A percentile compares a stretch with the other conserved stretches of the same genome.
Conservation (phyloP, 2,329 filamentous ascomycete species). For the Calonectria naviculata region DNA sequence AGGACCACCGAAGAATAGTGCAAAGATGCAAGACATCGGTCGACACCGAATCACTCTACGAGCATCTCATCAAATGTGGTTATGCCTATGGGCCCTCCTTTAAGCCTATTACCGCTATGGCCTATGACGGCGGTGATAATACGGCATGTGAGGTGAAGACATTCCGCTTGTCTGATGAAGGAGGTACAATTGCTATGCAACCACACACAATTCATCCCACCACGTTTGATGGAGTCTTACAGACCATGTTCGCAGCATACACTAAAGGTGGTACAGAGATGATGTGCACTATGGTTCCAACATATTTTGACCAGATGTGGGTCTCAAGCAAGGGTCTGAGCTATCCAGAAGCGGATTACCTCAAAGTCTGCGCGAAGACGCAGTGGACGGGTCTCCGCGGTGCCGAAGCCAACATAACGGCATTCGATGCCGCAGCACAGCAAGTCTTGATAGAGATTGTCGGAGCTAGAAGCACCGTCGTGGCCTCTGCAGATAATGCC, state of each 20-base stretch:
- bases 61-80: not conserved
- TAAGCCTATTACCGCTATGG: not conserved
- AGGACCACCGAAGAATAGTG: not conserved
- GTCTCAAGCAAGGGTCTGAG: not conserved
- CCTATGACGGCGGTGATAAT: not conserved
- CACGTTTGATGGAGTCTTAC: not conserved
- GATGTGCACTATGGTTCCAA: not conserved
- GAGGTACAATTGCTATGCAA: not conserved
- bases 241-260: not conserved
- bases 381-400: not conserved
- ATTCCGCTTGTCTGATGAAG: not conserved
- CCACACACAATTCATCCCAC: not conserved
- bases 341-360: not conserved
- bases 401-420: not conserved
- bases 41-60: not conserved
- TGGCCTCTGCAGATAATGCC: not conserved
- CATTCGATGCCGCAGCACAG: not conserved
- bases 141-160: not conserved
- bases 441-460: not conserved
- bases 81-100: not conserved
- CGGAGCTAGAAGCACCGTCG: conserved; percentile 24
- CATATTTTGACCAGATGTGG: not conserved
- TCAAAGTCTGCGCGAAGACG: not conserved
- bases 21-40: not conserved
- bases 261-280: not conserved